phyloP scores from a whole-genome alignment of 1,284 basidiomycete species.

The Gymnopus androsaceus region DNA sequence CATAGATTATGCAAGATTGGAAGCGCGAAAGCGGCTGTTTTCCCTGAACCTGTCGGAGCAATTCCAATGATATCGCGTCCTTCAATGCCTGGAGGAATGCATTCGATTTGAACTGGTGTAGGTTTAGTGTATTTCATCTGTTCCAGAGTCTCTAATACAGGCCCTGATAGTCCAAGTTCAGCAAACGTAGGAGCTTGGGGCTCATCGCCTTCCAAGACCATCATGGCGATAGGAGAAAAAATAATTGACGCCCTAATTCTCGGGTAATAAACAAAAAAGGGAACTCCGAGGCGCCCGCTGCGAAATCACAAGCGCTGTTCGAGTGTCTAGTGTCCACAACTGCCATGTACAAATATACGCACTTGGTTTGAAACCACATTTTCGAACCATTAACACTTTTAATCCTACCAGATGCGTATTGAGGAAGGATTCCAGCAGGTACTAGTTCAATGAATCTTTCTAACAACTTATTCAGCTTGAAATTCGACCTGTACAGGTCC shows the following conservation, averaged over 20 bases:
- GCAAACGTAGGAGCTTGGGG: not conserved
- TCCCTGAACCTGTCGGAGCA: constrained; percentile 98
- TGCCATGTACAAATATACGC: too few species aligned
- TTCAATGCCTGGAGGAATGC: constrained; percentile 86
- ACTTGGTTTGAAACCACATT: too few species aligned
- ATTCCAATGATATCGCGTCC: constrained; percentile 97
- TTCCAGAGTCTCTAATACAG: too few species aligned
- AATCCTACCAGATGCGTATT: constrained; percentile 19
- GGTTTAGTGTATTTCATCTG: constrained; percentile 81
- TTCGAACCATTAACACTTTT: too few species aligned
- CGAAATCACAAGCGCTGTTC: too few species aligned
- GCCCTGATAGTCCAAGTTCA: not conserved
- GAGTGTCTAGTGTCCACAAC: too few species aligned
- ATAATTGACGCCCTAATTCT: too few species aligned
- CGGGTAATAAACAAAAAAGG: too few species aligned
- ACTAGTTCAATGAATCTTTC: not conserved
- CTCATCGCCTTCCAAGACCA: too few species aligned
- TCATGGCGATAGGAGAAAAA: too few species aligned
- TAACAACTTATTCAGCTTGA: not conserved
- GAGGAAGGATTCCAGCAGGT: constrained; percentile 20
- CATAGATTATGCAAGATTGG: constrained; percentile 96
- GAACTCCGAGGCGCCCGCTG: too few species aligned
- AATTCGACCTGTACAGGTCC: constrained; percentile 34
- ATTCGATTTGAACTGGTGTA: constrained; percentile 88
- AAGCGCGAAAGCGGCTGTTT: constrained; percentile 95